Percentiles rank a stretch among this genome's conserved stretches.
These are phyloP conservation scores for Wickerhamiella allomyrinae DNA, from an alignment of 805 yeast genomes.

Conservation along the genomic window DNA sequence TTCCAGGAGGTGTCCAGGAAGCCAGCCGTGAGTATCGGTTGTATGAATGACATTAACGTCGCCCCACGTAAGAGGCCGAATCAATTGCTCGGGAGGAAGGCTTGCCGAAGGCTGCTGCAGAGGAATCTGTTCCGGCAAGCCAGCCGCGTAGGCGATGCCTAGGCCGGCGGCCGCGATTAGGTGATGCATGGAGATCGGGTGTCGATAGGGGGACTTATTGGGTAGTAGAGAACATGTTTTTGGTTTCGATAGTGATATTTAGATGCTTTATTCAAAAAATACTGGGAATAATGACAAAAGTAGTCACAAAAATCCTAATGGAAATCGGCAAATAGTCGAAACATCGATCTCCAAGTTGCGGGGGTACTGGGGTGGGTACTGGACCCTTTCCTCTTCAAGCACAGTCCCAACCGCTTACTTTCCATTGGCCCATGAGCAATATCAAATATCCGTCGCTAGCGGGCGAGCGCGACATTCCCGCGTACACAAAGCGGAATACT, in stretches of 20 bases:
- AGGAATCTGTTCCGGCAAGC: neutral
- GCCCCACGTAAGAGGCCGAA: constrained; percentile 51
- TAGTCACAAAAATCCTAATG: too few relatives aligned
- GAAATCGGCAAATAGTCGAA: too few relatives aligned
- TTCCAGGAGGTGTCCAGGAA: constrained; percentile 76
- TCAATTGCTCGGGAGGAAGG: constrained; percentile 5
- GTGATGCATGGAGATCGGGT: neutral
- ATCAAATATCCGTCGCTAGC: constrained; percentile 17
- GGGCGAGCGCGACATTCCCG: constrained; percentile 27
- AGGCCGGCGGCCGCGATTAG: neutral
- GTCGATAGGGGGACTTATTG: too few relatives aligned
- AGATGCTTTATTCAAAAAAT: too few relatives aligned
- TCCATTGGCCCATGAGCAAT: constrained; percentile 10
- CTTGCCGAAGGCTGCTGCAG: neutral
- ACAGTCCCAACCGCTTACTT: neutral
- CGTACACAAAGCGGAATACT: constrained; percentile 44
- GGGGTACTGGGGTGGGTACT: too few relatives aligned
- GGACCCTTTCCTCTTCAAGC: too few relatives aligned
- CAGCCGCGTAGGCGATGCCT: neutral
- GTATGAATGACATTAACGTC: constrained; percentile 79
- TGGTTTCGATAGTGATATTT: too few relatives aligned
- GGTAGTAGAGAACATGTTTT: too few relatives aligned
- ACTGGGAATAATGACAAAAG: too few relatives aligned
- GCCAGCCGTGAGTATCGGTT: constrained; percentile 95
- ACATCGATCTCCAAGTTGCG: too few relatives aligned